Percentiles rank a stretch among this genome's conserved stretches.
phyloP scores from a whole-genome alignment of 1,284 basidiomycete genomes.

The Austropuccinia psidii region DNA sequence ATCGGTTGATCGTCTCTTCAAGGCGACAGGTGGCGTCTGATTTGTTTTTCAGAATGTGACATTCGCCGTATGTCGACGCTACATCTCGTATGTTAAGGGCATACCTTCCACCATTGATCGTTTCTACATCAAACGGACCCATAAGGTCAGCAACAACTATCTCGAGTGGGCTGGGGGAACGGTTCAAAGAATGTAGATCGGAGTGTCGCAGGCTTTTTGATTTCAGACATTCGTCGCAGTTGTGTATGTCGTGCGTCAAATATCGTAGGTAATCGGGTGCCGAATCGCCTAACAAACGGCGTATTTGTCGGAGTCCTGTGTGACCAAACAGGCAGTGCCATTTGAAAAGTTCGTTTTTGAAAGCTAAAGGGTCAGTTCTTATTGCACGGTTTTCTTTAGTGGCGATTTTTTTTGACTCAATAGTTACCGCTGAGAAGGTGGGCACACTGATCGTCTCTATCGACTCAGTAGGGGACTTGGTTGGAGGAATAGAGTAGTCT shows the following conservation, averaged over 20 bases:
- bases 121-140: background rate
- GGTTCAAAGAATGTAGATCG: background rate
- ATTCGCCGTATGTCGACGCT: background rate
- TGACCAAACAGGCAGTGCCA: slow-evolving; percentile 5
- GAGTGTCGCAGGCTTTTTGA: no score
- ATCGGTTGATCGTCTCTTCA: background rate
- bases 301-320: background rate
- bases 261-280: no score
- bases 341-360: background rate
- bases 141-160: slow-evolving; percentile 14
- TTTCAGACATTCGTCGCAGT: no score
- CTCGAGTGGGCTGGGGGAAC: background rate
- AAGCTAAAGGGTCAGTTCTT: no score
- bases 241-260: no score
- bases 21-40: background rate
- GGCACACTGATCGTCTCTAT: no score
- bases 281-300: no score
- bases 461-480: no score
- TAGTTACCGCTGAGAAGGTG: no score
- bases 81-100: background rate
- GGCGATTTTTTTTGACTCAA: no score
- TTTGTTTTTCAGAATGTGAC: background rate
- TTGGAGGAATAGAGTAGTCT: no score
- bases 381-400: no score
- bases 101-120: background rate